Evolutionary conservation across 2,329 filamentous ascomycete genomes (phyloP).

Genomic region (Sclerotinia minor): DNA sequence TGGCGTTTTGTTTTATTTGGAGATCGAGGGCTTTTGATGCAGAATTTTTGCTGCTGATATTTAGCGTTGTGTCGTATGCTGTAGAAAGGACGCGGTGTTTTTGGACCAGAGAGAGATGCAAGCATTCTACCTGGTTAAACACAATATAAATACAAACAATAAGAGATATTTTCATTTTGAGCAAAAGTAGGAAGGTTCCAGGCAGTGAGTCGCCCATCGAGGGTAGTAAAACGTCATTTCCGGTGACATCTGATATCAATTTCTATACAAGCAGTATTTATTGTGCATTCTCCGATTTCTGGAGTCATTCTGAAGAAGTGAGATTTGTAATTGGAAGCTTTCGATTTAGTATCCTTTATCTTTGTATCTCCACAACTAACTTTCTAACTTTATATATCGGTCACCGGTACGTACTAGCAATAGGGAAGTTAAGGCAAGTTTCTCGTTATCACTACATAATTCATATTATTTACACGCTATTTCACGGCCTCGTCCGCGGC

Average conservation of each 20-base stretch:
- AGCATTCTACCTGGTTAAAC: not conserved
- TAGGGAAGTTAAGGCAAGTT: conserved; percentile 1
- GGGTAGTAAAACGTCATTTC: not conserved
- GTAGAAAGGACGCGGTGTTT: not conserved
- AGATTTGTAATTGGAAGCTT: not conserved
- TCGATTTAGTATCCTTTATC: not conserved
- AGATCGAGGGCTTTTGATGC: not conserved
- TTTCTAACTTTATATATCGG: not conserved
- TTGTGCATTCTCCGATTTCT: not conserved
- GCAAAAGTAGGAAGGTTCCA: not conserved
- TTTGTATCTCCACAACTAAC: not conserved
- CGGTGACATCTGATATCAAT: not conserved
- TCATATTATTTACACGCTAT: not conserved
- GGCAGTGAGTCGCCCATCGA: not conserved
- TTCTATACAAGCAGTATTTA: not conserved
- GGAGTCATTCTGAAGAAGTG: not conserved
- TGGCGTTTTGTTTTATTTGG: conserved; percentile 33
- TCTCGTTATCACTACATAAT: conserved; percentile 3
- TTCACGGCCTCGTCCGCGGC: conserved; percentile 8
- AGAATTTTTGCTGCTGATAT: not conserved
- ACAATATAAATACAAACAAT: not conserved
- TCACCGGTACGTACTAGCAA: not conserved
- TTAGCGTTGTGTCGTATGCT: conserved; percentile 1
- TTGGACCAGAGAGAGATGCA: not conserved
- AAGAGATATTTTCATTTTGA: not conserved